phyloP scores from a whole-genome alignment of 2,329 filamentous ascomycete genomes.

The Claviceps sp. region DNA sequence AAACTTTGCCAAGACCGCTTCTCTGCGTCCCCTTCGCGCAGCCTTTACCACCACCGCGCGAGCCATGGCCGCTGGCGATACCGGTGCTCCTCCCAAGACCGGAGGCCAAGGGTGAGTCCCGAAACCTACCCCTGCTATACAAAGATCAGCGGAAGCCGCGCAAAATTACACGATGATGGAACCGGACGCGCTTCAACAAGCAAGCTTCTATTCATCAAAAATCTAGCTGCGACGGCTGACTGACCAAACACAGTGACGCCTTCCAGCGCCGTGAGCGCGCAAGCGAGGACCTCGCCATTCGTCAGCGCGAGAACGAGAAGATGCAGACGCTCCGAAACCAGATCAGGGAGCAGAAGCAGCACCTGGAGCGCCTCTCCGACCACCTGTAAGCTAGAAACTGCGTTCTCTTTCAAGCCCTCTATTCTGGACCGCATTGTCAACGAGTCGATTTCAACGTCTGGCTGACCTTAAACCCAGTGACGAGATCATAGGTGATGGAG shows the following conservation, averaged over 20 bases:
- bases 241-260: constrained; percentile 50
- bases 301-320: constrained; percentile 83
- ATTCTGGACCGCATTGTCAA: constrained; percentile 7
- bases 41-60: constrained; percentile 51
- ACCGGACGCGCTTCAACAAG: no score
- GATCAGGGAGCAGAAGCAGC: constrained; percentile 64
- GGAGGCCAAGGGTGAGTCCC: constrained; percentile 39
- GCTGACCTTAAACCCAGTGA: constrained; percentile 38
- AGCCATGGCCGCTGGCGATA: constrained; percentile 58
- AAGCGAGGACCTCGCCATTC: constrained; percentile 72
- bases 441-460: constrained; percentile 3
- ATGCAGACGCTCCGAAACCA: constrained; percentile 60
- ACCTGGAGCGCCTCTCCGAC: constrained; percentile 72
- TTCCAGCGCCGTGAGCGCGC: constrained; percentile 90
- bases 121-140: not conserved
- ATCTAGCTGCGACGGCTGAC: not conserved
- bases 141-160: not conserved
- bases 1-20: constrained; percentile 40
- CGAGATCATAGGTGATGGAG: constrained; percentile 42
- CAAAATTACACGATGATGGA: not conserved
- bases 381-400: constrained; percentile 53
- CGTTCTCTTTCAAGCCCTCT: no score
- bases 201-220: not conserved
- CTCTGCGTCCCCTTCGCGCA: constrained; percentile 38
- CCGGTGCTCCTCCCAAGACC: constrained; percentile 43